Evolutionary conservation across 371 early-diverging fungal species (phyloP), one percentile per base, ranked within the genome.

Genomic region (Sporodiniella umbellata): DNA sequence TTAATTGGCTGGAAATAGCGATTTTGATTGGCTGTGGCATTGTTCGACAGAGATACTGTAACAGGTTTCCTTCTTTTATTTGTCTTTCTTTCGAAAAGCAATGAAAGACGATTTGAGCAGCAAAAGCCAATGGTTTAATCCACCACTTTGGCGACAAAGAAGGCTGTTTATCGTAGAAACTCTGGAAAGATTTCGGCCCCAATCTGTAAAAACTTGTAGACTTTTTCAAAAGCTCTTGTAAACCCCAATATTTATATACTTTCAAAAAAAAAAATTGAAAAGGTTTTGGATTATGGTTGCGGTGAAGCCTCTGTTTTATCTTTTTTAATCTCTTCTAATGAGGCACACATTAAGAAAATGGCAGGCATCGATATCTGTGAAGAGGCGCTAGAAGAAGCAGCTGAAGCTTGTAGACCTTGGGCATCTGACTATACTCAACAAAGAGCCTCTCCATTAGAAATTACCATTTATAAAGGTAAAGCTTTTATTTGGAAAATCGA

Each of bases 241-340:
- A n/a, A n/a, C n/a, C n/a, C n/a, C n/a, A n/a, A n/a, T n/a, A n/a
- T n/a, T n/a, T n/a, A n/a, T n/a, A n/a, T n/a, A n/a, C n/a, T n/a
- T n/a, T 11, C 19, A 21, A n/a, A n/a, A 19, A 43, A 15, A n/a
- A 17, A 37, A 15, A 30, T 11, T 17, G 8, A 11, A 1, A 48
- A 82, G 81, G 82, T 87, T 8, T 57, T 88, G 14, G 90, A 90
- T 50, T 81, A 84, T 51, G 91, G 91, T 0, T 90, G 91, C 59
- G 91, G 91, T 33, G 88, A 87, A 51, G 89, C 78, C 3, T 63
- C 77, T 22, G 60, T 90, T 25, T 45, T 84, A 0, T 68, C 81
- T 0, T 80, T 80, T 45, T 62, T 90, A 24, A 70, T 78, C 18
- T 62, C 74, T 17, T 51, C 58, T 10, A 60, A 64, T 22, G 75